Conservation (phyloP, 805 yeast genomes). For the Barnettozyma pratensis region DNA sequence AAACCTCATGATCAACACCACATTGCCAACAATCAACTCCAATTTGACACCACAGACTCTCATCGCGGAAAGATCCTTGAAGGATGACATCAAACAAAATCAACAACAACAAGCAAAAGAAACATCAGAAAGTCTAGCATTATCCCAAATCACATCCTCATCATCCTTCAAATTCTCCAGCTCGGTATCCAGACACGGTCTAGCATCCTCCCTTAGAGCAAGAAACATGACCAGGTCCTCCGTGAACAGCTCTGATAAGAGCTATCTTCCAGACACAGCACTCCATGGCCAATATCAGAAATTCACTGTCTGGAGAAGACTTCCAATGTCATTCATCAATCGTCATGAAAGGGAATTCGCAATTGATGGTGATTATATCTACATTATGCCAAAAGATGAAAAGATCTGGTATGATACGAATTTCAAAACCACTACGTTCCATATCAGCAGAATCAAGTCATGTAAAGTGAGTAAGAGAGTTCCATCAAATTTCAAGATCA, state of each 20-base stretch:
- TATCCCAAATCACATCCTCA: not conserved
- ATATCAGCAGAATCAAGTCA: constrained; percentile 68
- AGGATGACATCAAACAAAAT: not conserved
- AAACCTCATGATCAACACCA: constrained; percentile 13
- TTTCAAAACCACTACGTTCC: constrained; percentile 82
- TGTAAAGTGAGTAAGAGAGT: constrained; percentile 74
- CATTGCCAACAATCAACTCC: constrained; percentile 24
- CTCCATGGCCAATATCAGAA: constrained; percentile 52
- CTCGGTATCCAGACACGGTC: constrained; percentile 10
- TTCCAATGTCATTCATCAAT: constrained; percentile 75
- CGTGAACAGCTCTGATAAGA: constrained; percentile 13
- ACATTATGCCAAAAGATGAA: constrained; percentile 82
- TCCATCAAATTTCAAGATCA: constrained; percentile 76
- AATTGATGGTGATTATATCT: constrained; percentile 91
- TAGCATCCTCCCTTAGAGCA: constrained; percentile 28
- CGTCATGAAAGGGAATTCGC: constrained; percentile 80
- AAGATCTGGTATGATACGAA: constrained; percentile 60
- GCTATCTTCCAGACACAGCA: constrained; percentile 17
- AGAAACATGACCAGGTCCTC: constrained; percentile 31
- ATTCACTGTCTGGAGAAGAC: constrained; percentile 85
- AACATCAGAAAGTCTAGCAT: not conserved
- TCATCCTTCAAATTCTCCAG: constrained; percentile 5
- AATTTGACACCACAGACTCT: constrained; percentile 26
- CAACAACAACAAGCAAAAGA: not conserved
- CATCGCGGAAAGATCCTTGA: constrained; percentile 6